A percentile compares a stretch with the other conserved stretches of the same genome.
Conservation (phyloP, 2,329 filamentous ascomycete species). For the Talaromyces sp. region DNA sequence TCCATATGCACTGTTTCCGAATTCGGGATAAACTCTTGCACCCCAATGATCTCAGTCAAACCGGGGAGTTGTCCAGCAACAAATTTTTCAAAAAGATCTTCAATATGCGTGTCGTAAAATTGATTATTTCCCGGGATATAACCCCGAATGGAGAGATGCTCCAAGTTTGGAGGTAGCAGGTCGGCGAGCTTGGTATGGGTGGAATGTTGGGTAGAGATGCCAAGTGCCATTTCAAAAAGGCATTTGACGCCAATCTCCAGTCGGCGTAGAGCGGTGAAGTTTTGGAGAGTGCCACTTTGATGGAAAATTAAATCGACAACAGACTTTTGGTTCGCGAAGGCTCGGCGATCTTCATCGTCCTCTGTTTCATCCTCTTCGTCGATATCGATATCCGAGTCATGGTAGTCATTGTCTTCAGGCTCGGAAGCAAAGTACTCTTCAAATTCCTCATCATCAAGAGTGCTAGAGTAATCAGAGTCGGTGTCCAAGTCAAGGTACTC, state of each 20-base stretch:
- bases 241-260: constrained; percentile 7
- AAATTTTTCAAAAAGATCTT: constrained; percentile 10
- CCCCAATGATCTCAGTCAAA: constrained; percentile 7
- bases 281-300: constrained; percentile 5
- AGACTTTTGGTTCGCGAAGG: constrained; percentile 8
- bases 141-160: constrained; percentile 9
- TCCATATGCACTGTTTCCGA: constrained; percentile 10
- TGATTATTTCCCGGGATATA: constrained; percentile 4
- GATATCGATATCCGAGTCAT: not conserved
- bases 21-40: constrained; percentile 10
- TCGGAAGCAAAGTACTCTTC: constrained; percentile 4
- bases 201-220: not conserved
- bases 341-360: constrained; percentile 4
- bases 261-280: constrained; percentile 7
- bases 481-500: constrained; percentile 11
- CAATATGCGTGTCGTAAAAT: constrained; percentile 8
- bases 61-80: constrained; percentile 12
- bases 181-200: not conserved
- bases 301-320: constrained; percentile 8
- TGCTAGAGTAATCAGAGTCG: constrained; percentile 8
- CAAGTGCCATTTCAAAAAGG: constrained; percentile 9
- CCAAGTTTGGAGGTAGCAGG: constrained; percentile 6
- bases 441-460: constrained; percentile 9
- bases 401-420: not conserved
- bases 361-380: not conserved